Base-by-base conservation (phyloP, 2,329 filamentous ascomycete genomes). In the Arthroderma sp. region DNA sequence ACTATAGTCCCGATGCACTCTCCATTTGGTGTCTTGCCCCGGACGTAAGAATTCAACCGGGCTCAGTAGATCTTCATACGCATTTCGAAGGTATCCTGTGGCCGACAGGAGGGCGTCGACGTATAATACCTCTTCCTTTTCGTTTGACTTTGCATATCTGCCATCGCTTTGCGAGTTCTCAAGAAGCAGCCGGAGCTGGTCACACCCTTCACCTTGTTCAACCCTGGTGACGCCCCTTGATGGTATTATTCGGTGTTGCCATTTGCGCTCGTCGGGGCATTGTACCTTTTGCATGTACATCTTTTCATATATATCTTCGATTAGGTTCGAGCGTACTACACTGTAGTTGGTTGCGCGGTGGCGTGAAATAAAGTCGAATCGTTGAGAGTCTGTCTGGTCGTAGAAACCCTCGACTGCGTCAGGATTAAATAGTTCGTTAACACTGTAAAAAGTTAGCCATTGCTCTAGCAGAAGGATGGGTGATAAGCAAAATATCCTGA, bases 391-490 rank as follows among this genome's bases (percentile, higher is more conserved):
- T 0, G 81, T 70, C 53, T 81, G 78, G 41, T 75, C 68, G 68
- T 79, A 95, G 53, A 94, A 75, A 38, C 72, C 71, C 60, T 94
- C 83, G 29, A 94, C 80, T 48, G 81, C 83, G 30, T 82, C 79
- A 1, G 89, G 89, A 67, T 96, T 87, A 71, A 96, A 96, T 59
- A 96, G 84, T 57, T 91, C 87, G 63, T 96, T 96, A 55, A 96
- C 87, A 56, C 84, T 87, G 51, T 39, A 32, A 29, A 43, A 8
- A 29, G 30, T 46, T 38, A 43, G 39, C 30, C 3, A 2, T 10
- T 42, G 15, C 36, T 33, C 29, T 43, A 29, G 5, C 6, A 10
- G 11, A 22, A 40, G 29, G 41, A 40, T 38, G 6, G 32, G 9
- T 29, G 22, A 27, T 6, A 11, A 6, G 32, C 30, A 38, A 30